Conservation (phyloP, 2,329 filamentous ascomycete genomes). For the Sporothrix humicola region DNA sequence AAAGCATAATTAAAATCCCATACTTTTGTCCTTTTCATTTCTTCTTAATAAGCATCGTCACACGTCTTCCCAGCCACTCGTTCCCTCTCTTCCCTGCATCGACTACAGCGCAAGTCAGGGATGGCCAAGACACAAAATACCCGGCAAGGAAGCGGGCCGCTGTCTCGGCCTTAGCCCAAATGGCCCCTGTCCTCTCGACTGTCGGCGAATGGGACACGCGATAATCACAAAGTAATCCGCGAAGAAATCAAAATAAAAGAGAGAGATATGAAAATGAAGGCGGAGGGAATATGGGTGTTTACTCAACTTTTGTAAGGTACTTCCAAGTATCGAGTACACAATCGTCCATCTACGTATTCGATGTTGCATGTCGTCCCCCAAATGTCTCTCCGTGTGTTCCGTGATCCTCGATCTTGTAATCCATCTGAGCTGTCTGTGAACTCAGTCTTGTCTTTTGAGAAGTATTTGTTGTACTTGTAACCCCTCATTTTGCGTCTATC, state of each 20-base stretch:
- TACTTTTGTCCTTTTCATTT: neutral
- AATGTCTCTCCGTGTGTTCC: slow-evolving; percentile 17
- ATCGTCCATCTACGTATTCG: neutral
- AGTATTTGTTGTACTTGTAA: neutral
- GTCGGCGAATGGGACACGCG: neutral
- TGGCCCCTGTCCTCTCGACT: neutral
- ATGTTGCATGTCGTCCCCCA: neutral
- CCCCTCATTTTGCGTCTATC: neutral
- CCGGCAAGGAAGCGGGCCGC: slow-evolving; percentile 24
- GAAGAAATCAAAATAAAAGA: neutral
- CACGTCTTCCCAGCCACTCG: neutral
- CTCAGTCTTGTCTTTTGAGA: neutral
- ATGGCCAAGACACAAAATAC: neutral
- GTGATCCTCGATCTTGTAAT: neutral
- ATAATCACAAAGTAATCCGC: neutral
- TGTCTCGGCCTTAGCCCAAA: slow-evolving; percentile 8
- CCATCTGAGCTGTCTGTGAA: neutral
- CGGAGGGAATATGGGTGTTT: neutral
- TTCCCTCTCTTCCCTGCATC: neutral
- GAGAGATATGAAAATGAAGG: neutral
- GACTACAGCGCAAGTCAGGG: neutral
- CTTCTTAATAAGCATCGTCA: neutral
- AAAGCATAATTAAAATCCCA: neutral
- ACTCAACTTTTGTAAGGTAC: no score
- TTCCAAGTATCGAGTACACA: no score